Base-by-base conservation (phyloP, 441 rosid genomes). In the Croton setiger region DNA sequence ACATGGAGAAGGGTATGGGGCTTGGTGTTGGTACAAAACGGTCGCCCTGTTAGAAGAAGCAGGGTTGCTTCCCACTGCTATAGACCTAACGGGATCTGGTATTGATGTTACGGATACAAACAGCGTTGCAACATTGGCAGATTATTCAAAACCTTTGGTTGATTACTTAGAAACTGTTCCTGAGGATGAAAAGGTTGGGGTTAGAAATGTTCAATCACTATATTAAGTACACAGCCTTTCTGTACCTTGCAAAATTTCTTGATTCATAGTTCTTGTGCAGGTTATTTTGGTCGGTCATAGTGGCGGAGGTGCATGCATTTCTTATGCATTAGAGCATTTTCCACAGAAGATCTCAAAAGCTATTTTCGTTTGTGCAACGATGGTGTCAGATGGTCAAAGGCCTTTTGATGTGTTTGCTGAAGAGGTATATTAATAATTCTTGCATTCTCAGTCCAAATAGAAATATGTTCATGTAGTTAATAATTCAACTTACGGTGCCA, bases 1-100 rank as follows among this genome's bases (percentile, higher is more conserved):
- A 64, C 97, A 94, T 14, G 98, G 98, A 74, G 98, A 88, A 81
- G 97, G 98, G 0, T 94, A 88, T 83, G 98, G 98, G 56, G 98
- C 98, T 21, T 94, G 98, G 98, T 91, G 97, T 80, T 94, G 98
- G 98, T 94, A 94, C 79, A 91, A 94, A 79, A 85, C 90, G 7
- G 79, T 91, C 72, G 87, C 93, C 70, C 84, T 81, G 39, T 64
- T 91, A 76, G 97, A 94, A 83, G 98, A 94, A 85, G 89, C 80
- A 9, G 92, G 97, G 60, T 79, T 90, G 60, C 76, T 75, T 68
- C 92, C 97, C 31, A 74, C 78, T 33, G 92, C 97, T 17, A 44
- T 94, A 9, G 97, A 91, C 83, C 96, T 94, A 72, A 79, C 83
- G 35, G 99, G 99, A 20, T 87, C 92, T 45, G 99, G 99, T 31